These are phyloP conservation scores for Wallacemonas sp. DNA, from an alignment of 208 protist genomes.

Conservation along the genomic window DNA sequence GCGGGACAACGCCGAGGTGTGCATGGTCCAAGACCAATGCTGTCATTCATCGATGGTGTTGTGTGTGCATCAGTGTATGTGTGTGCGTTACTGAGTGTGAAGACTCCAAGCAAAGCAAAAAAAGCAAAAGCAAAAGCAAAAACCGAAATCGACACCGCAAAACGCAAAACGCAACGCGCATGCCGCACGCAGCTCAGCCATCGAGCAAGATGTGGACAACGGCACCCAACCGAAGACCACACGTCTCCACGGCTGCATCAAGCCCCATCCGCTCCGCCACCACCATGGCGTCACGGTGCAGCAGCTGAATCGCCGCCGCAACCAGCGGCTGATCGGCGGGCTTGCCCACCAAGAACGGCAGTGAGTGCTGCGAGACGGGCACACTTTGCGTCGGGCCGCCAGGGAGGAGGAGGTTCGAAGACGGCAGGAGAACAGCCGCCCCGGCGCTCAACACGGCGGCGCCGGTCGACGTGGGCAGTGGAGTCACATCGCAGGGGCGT, in stretches of 20 bases:
- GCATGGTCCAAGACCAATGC: no score
- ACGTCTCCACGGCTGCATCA: slow-evolving; percentile 13
- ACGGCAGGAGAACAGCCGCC: slow-evolving; percentile 5
- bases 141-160: no score
- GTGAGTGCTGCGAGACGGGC: slow-evolving; percentile 4
- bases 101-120: no score
- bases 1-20: no score
- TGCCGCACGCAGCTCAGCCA: slow-evolving; percentile 12
- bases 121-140: no score
- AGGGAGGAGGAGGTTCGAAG: background rate
- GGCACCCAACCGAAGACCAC: slow-evolving; percentile 40
- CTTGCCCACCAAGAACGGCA: slow-evolving; percentile 1
- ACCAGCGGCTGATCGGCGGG: slow-evolving; percentile 48
- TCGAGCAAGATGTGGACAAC: slow-evolving; percentile 41
- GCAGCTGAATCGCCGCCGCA: slow-evolving; percentile 44
- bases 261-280: slow-evolving; percentile 50
- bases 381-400: background rate
- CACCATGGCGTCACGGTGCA: slow-evolving; percentile 32
- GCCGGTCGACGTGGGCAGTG: background rate
- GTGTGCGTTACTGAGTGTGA: background rate
- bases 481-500: background rate
- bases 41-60: background rate
- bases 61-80: background rate
- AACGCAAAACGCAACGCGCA: no score
- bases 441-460: slow-evolving; percentile 8